Evolutionary conservation across 164 flowering plant species (phyloP), one percentile per base, ranked within the genome.

Genomic region (Paratinospora sagittata): DNA sequence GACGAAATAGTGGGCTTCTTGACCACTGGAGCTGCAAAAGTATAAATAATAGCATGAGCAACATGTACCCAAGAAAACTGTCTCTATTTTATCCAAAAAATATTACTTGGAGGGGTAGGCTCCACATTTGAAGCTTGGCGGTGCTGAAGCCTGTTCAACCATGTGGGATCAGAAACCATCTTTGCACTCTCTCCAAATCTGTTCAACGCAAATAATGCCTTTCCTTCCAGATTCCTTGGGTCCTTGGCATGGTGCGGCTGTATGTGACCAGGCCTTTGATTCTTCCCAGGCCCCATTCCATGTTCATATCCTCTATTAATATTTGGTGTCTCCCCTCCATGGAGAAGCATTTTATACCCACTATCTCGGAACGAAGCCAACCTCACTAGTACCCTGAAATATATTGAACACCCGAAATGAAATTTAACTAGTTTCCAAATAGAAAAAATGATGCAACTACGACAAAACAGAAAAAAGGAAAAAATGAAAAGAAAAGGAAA

Each of bases 281-380:
- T 72, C 23, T 43, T 80, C 62, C 73, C 82, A 60, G 81, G 79
- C 27, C 81, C 84, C 62, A n/a, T 58, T 70, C 68, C 69, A 39
- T 70, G 66, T 10, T 74, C 84, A 3, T 86, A 33, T 67, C 63
- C 67, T 8, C 65, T 76, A 43, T 81, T 88, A 12, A 75, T 75
- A 72, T 91, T 91, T 27, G 76, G 72, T 47, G 77, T 79, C 77
- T 88, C 93, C 52, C 97, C 98, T 64, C 98, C 98, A 69, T 86
- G 93, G 74, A 96, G 74, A 55, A 93, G 91, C 95, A 93, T 90
- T 83, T 90, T 90, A 74, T 90, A 96, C 21, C 98, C 97, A 79
- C 91, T 82, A 37, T 87, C 85, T 24, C 82, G 80, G 41, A 96
- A 84, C 76, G 86, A 71, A 66, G 95, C 90, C 78, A 96, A 79